Evolutionary conservation across 2,329 filamentous ascomycete genomes (phyloP).

Genomic region (Ceratocystis cubensis): DNA sequence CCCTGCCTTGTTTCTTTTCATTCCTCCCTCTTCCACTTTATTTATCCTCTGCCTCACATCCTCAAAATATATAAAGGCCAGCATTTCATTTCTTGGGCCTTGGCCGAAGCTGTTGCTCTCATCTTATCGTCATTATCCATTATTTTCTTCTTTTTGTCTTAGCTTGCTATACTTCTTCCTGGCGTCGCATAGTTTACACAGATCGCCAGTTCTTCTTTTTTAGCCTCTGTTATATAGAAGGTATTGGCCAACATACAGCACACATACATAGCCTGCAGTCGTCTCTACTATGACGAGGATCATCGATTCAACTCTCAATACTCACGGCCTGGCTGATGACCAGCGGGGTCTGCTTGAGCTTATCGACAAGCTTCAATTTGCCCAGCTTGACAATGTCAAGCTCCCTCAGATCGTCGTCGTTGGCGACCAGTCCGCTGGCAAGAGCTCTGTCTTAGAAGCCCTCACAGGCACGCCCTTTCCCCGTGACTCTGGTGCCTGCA

Average conservation of each 20-base stretch:
- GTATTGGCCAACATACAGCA: not conserved
- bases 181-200: not conserved
- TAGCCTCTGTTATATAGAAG: not conserved
- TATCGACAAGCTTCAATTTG: slow-evolving; percentile 43
- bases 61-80: slow-evolving; percentile 9
- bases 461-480: slow-evolving; percentile 51
- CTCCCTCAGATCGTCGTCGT: slow-evolving; percentile 52
- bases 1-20: not conserved
- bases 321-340: slow-evolving; percentile 40
- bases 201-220: not conserved
- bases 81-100: not conserved
- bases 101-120: not conserved
- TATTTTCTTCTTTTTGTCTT: slow-evolving; percentile 1
- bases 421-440: slow-evolving; percentile 51
- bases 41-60: not conserved
- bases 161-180: not conserved
- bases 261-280: not conserved
- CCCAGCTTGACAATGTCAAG: slow-evolving; percentile 40
- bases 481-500: slow-evolving; percentile 47
- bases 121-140: slow-evolving; percentile 2
- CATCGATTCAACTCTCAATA: slow-evolving; percentile 38
- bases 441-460: slow-evolving; percentile 52
- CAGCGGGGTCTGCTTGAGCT: slow-evolving; percentile 46
- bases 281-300: slow-evolving; percentile 19
- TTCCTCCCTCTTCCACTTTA: not conserved